Conservation (phyloP, 495 filamentous ascomycete genomes). For the Aspergillus cavernicola region DNA sequence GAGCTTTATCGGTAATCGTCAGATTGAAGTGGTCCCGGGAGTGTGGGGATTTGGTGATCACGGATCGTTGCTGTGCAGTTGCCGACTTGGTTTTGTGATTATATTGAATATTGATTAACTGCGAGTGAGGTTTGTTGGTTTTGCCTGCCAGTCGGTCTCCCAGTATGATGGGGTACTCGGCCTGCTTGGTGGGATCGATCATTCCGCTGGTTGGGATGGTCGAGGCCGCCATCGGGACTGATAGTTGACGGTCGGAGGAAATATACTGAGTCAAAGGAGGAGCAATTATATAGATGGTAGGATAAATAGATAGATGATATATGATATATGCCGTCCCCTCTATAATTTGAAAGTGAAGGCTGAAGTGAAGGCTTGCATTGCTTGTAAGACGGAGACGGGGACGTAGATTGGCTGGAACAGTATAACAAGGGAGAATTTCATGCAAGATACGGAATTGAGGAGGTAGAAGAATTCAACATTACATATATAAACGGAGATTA, state of each 20-base stretch:
- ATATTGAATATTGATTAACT: slow-evolving; percentile 42
- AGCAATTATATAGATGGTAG: slow-evolving; percentile 6
- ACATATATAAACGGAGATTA: not conserved
- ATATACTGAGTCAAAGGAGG: not conserved
- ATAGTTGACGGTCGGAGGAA: not conserved
- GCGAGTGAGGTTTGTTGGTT: slow-evolving; percentile 18
- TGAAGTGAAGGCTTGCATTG: slow-evolving; percentile 13
- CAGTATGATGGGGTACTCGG: slow-evolving; percentile 45
- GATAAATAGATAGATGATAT: not conserved
- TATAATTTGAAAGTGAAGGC: slow-evolving; percentile 3
- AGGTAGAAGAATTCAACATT: slow-evolving; percentile 5
- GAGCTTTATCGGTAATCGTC: slow-evolving; percentile 46
- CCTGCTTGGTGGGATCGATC: slow-evolving; percentile 49
- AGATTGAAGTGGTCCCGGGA: slow-evolving; percentile 45
- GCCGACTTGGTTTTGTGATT: slow-evolving; percentile 54
- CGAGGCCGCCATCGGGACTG: slow-evolving; percentile 32
- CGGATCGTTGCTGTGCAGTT: slow-evolving; percentile 35
- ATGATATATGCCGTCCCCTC: slow-evolving; percentile 10
- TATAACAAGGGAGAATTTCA: slow-evolving; percentile 21
- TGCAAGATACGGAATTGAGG: slow-evolving; percentile 9
- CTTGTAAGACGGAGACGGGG: slow-evolving; percentile 9
- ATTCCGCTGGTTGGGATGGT: slow-evolving; percentile 32
- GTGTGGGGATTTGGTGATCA: slow-evolving; percentile 36
- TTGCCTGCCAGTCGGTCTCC: slow-evolving; percentile 38
- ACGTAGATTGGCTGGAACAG: slow-evolving; percentile 1